Base-by-base conservation (phyloP, 2,329 filamentous ascomycete genomes). In the Scytalidium lignicola region DNA sequence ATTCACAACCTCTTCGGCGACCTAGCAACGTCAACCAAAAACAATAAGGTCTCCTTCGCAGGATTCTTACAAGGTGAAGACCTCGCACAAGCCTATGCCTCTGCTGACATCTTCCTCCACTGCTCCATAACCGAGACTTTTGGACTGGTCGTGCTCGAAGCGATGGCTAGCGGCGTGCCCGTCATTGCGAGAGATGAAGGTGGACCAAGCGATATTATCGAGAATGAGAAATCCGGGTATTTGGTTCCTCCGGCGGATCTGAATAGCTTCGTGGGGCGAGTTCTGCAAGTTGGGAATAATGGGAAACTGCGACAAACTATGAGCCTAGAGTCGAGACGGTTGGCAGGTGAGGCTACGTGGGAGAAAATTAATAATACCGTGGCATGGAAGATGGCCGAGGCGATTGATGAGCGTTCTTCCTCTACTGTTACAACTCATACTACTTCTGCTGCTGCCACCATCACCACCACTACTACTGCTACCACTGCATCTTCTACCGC, bases 81-180 rank as follows among this genome's bases (percentile, higher is more conserved):
- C 2, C 71, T 88, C 8, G 83, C 82, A n/a, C 69, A 73, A n/a
- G 77, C 80, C 9, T 88, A 86, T 55, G 83, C 85, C 2, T 79
- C 78, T 3, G 83, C 78, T 1, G 83, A 88, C 59, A 56, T 88
- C n/a, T 87, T 88, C 60, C 66, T 88, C 13, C 83, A 88, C 66
- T 86, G 82, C 66, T 87, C 56, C 19, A 71, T 87, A 50, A 87
- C 83, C 1, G 84, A 88, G 65, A 88, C 84, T 0, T 87, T 88
- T 63, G 84, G 84, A 0, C 70, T 88, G 9, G 83, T 88, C 0
- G 83, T 87, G 1, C 69, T 87, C 2, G 84, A 87, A 64, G 79
- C 80, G 2, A 86, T 88, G 83, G 83, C 83, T 0, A 85, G 82
- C 54, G 82, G 83, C 2, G 74, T 88, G 2, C 83, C 83, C 0